Evolutionary conservation across 495 filamentous ascomycete genomes (phyloP).

Genomic region (Bacidia rubella): DNA sequence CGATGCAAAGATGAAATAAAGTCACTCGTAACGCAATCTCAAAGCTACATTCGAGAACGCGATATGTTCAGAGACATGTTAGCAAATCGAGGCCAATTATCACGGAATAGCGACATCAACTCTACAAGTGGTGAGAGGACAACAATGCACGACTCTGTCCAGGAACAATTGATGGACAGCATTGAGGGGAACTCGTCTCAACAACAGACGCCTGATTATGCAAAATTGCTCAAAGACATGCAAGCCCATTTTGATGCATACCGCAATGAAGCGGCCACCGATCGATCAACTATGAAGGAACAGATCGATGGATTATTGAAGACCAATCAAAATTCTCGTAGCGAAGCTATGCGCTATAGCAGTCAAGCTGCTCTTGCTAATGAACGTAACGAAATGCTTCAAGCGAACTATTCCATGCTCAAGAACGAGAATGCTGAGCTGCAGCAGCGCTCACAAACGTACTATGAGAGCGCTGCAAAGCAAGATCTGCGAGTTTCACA

Average conservation of each 20-base stretch:
- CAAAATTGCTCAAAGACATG: constrained; percentile 62
- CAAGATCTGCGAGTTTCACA: constrained; percentile 84
- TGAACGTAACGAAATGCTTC: constrained; percentile 81
- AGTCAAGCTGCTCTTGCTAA: constrained; percentile 69
- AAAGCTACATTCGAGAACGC: constrained; percentile 87
- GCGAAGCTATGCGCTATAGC: constrained; percentile 59
- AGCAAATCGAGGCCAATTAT: constrained; percentile 51
- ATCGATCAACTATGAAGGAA: constrained; percentile 67
- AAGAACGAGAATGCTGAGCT: constrained; percentile 75
- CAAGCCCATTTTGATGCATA: constrained; percentile 85
- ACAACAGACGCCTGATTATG: constrained; percentile 45
- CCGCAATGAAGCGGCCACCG: constrained; percentile 66
- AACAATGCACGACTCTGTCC: constrained; percentile 29
- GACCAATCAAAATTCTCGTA: constrained; percentile 69
- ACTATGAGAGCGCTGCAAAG: constrained; percentile 72
- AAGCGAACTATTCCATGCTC: constrained; percentile 68
- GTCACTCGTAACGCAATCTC: constrained; percentile 60
- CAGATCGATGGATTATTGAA: constrained; percentile 70
- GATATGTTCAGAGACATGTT: constrained; percentile 96
- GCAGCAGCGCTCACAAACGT: constrained; percentile 57
- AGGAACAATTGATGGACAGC: constrained; percentile 22
- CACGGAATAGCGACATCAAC: constrained; percentile 22
- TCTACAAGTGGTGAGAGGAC: constrained; percentile 25
- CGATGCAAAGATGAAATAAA: constrained; percentile 60
- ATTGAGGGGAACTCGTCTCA: constrained; percentile 28